Base-by-base conservation (phyloP, 164 flowering plant genomes). In the Aristolochia californica region DNA sequence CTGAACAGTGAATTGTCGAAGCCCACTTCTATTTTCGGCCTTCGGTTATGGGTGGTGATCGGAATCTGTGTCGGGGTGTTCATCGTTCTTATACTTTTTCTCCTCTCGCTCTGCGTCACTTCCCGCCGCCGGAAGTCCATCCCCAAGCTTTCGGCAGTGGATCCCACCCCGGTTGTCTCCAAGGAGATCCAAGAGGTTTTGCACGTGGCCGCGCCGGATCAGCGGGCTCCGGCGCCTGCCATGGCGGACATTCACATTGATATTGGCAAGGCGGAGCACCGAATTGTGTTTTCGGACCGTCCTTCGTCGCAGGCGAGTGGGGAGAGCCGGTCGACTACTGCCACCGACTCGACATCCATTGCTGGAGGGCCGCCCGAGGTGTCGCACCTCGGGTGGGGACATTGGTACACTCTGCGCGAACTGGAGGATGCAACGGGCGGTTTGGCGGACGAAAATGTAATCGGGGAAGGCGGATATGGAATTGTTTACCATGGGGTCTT, bases 401-500 rank as follows among this genome's bases (percentile, higher is more conserved):
- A 96, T 62, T 87, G 97, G 97, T 93, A 89, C 53, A 93, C 97
- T 26, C 62, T 93, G 68, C 75, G 99, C 23, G 99, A 93, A 76
- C 77, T 93, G 53, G 99, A 93, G 59, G 79, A 70, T 22, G 97
- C 99, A 3, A 89, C 96, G 0, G 74, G 83, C 61, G 87, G 96
- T 2, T 66, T 93, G 59, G 72, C 82, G 13, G 91, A 81, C 61
- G 99, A 85, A 79, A 93, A 89, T 79, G 96, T 89, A 73, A 86
- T 93, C 34, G 99, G 99, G 1, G 99, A 87, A 77, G 99, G 99
- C 40, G 99, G 99, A 0, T 87, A 94, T 68, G 99, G 99, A 25
- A 90, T 90, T 63, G 99, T 94, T 22, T 94, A 94, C 62, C 60
- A 74, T 4, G 99, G 99, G 11, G 70, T 87, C 45, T 70, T 94